Percentiles rank a stretch among this genome's conserved stretches.
Evolutionary conservation across 2,329 filamentous ascomycete genomes (phyloP).

Genomic region (Cytospora piceae): DNA sequence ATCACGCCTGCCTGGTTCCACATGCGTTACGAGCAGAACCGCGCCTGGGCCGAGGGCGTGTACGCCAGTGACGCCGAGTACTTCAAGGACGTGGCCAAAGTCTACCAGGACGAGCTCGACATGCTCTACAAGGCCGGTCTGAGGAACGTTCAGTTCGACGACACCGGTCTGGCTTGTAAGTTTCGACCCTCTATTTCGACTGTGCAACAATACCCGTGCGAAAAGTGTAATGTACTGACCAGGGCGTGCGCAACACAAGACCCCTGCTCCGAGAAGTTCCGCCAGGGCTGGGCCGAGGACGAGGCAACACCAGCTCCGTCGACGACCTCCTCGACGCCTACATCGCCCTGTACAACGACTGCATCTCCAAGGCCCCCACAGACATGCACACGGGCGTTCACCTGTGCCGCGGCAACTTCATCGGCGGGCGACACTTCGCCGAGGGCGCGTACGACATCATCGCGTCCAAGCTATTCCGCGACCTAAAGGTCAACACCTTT

Average conservation of each 20-base stretch:
- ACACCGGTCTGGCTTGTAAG: conserved; percentile 69
- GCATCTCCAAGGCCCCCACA: conserved; percentile 62
- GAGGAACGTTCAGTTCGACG: conserved; percentile 70
- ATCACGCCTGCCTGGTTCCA: conserved; percentile 60
- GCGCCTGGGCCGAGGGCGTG: conserved; percentile 59
- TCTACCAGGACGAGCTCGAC: conserved; percentile 65
- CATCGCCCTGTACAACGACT: conserved; percentile 77
- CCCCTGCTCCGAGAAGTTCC: conserved; percentile 75
- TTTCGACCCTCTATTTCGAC: conserved; percentile 20
- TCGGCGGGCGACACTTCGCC: conserved; percentile 67
- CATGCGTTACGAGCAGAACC: conserved; percentile 57
- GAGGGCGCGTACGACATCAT: conserved; percentile 70
- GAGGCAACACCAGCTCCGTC: conserved; percentile 66
- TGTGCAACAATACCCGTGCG: not conserved
- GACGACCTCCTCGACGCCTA: conserved; percentile 76
- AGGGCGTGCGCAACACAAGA: conserved; percentile 47
- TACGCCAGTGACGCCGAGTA: conserved; percentile 64
- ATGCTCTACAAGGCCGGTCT: conserved; percentile 65
- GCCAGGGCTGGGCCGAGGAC: conserved; percentile 70
- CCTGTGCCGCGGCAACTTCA: conserved; percentile 72
- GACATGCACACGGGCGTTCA: conserved; percentile 81
- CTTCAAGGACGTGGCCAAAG: conserved; percentile 66
- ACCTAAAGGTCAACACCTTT: conserved; percentile 67
- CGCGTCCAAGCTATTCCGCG: conserved; percentile 66
- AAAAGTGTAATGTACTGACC: not conserved